Conservation (phyloP, 148 eudicot species). For the Rhododendron kiyosumense region DNA sequence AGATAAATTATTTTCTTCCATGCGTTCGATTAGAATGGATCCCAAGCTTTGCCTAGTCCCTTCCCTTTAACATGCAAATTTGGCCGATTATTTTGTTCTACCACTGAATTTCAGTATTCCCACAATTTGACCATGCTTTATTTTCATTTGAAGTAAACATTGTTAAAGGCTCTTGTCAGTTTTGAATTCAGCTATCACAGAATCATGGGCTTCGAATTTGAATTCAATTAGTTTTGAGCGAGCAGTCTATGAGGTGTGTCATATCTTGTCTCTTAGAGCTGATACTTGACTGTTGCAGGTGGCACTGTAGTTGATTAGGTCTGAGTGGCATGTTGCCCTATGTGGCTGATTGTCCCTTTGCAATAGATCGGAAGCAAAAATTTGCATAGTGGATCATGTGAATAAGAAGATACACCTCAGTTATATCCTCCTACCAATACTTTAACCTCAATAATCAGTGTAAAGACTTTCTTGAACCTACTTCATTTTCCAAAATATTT, state of each 20-base stretch:
- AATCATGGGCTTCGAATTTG: neutral
- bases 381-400: neutral
- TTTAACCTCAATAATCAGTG: neutral
- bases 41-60: neutral
- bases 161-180: neutral
- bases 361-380: neutral
- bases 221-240: neutral
- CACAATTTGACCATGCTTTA: neutral
- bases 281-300: neutral
- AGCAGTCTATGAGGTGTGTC: neutral
- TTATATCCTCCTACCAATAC: neutral
- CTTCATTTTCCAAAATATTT: neutral
- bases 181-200: neutral
- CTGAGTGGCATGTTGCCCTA: neutral
- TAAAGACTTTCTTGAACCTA: neutral
- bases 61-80: neutral
- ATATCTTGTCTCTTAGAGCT: neutral
- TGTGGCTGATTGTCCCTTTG: neutral
- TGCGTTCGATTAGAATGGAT: neutral
- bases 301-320: neutral
- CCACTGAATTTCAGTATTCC: neutral
- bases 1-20: neutral
- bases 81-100: neutral
- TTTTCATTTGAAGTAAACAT: neutral
- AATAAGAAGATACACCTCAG: neutral